Evolutionary conservation across 1,284 basidiomycete species (phyloP).

Genomic region (Austroboletus novae-zelandiae): DNA sequence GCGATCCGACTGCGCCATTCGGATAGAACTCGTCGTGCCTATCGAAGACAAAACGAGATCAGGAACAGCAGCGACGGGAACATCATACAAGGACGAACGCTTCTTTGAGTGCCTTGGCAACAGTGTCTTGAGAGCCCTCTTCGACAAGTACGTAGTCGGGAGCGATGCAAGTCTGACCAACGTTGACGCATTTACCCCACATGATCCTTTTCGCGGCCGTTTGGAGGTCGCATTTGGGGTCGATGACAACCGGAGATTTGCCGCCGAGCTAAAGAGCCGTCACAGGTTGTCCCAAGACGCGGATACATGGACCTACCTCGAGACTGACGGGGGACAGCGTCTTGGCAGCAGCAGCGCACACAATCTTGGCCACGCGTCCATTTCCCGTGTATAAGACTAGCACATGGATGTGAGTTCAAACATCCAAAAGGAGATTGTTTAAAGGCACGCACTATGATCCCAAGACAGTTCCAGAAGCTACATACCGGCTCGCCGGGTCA

Average conservation of each 20-base stretch:
- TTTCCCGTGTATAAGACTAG: slow-evolving; percentile 55
- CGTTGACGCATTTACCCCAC: slow-evolving; percentile 79
- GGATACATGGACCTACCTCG: slow-evolving; percentile 45
- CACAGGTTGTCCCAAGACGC: background rate
- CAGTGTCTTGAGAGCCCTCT: slow-evolving; percentile 57
- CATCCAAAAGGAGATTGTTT: background rate
- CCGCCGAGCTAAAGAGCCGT: slow-evolving; percentile 35
- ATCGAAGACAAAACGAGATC: background rate
- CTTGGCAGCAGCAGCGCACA: slow-evolving; percentile 83
- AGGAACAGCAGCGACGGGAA: background rate
- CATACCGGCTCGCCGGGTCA: background rate
- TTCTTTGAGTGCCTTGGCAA: slow-evolving; percentile 61
- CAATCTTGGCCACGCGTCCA: slow-evolving; percentile 74
- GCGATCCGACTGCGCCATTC: slow-evolving; percentile 43
- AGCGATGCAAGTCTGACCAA: slow-evolving; percentile 70
- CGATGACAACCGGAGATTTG: slow-evolving; percentile 83
- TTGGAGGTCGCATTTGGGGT: slow-evolving; percentile 62
- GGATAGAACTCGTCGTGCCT: slow-evolving; percentile 57
- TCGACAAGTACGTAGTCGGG: slow-evolving; percentile 84
- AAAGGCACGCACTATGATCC: slow-evolving; percentile 71
- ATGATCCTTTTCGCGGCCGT: slow-evolving; percentile 62
- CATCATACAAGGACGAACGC: slow-evolving; percentile 41
- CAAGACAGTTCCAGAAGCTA: slow-evolving; percentile 78
- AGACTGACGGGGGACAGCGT: slow-evolving; percentile 84
- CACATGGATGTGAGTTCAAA: background rate